Evolutionary conservation across 371 early-diverging fungal genomes (phyloP).

Genomic region (Blyttiomyces sp.): DNA sequence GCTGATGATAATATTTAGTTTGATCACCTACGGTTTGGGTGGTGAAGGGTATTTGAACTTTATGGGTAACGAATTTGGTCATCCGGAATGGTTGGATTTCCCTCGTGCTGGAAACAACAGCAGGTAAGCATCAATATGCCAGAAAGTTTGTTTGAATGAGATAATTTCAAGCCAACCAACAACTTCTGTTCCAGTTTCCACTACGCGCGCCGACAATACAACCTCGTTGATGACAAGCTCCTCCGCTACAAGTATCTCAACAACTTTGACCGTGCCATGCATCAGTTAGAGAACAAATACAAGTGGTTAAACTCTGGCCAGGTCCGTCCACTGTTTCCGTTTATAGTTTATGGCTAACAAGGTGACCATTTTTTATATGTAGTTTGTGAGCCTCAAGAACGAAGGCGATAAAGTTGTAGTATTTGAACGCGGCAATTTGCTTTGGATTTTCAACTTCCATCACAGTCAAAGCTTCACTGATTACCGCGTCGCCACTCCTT

Average conservation of each 20-base stretch:
- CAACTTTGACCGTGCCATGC: conserved; percentile 85
- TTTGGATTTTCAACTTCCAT: conserved; percentile 95
- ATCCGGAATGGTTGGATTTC: conserved; percentile 98
- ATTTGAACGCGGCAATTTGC: conserved; percentile 82
- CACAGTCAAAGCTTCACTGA: conserved; percentile 79
- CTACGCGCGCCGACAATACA: conserved; percentile 93
- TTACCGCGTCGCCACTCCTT: conserved; percentile 76
- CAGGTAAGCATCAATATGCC: too few relatives aligned
- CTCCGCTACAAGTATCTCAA: conserved; percentile 90
- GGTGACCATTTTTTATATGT: neutral
- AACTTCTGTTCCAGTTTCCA: conserved; percentile 68
- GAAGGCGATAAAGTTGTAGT: conserved; percentile 88
- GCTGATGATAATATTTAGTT: conserved; percentile 11
- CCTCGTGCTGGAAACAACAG: conserved; percentile 87
- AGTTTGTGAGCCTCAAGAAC: conserved; percentile 84
- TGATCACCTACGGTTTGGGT: conserved; percentile 83
- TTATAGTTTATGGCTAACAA: too few relatives aligned
- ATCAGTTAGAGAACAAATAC: conserved; percentile 63
- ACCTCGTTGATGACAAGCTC: conserved; percentile 78
- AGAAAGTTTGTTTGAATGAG: too few relatives aligned
- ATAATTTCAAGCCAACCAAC: neutral
- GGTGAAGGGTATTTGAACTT: conserved; percentile 96
- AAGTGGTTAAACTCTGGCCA: conserved; percentile 70
- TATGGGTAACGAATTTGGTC: conserved; percentile 96
- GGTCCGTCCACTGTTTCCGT: conserved; percentile 11